phyloP scores from a whole-genome alignment of 2,329 filamentous ascomycete genomes.

The Trichoderma cornu-damae region DNA sequence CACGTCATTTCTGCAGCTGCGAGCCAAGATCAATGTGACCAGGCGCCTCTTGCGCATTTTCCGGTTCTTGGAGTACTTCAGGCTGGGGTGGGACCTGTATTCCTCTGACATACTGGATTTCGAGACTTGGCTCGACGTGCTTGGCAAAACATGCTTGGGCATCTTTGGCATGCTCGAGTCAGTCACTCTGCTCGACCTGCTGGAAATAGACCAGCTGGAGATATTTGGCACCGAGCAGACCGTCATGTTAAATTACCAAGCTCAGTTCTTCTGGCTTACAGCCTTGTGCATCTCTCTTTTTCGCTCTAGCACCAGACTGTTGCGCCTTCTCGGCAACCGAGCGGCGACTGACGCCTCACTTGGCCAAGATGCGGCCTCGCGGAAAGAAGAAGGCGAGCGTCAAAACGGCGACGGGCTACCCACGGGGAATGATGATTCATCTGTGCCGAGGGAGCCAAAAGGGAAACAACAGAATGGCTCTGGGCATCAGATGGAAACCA shows the following conservation, averaged over 20 bases:
- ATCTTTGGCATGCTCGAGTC: slow-evolving; percentile 65
- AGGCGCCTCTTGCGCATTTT: slow-evolving; percentile 64
- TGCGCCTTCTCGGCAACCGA: slow-evolving; percentile 33
- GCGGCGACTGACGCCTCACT: slow-evolving; percentile 33
- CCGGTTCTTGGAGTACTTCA: slow-evolving; percentile 59
- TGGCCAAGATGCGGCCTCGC: slow-evolving; percentile 23
- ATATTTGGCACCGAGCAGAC: slow-evolving; percentile 50
- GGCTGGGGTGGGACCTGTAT: slow-evolving; percentile 44
- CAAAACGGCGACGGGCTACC: slow-evolving; percentile 19
- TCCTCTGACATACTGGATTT: slow-evolving; percentile 24
- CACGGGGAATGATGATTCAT: slow-evolving; percentile 21
- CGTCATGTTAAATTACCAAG: slow-evolving; percentile 49
- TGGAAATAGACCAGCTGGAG: slow-evolving; percentile 40
- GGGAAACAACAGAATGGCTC: slow-evolving; percentile 18
- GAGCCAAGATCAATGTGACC: slow-evolving; percentile 41
- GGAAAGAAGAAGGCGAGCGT: slow-evolving; percentile 18
- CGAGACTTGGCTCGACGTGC: slow-evolving; percentile 48
- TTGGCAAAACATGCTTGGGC: slow-evolving; percentile 56
- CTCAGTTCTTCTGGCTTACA: slow-evolving; percentile 66
- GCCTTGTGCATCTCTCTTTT: slow-evolving; percentile 50
- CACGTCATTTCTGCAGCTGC: slow-evolving; percentile 34
- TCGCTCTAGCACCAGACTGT: slow-evolving; percentile 39
- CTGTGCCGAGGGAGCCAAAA: slow-evolving; percentile 31
- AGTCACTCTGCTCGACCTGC: slow-evolving; percentile 53
- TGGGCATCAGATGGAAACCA: slow-evolving; percentile 32